Conservation (phyloP, 2,329 filamentous ascomycete genomes). For the Davidsoniella neocaledoniae region DNA sequence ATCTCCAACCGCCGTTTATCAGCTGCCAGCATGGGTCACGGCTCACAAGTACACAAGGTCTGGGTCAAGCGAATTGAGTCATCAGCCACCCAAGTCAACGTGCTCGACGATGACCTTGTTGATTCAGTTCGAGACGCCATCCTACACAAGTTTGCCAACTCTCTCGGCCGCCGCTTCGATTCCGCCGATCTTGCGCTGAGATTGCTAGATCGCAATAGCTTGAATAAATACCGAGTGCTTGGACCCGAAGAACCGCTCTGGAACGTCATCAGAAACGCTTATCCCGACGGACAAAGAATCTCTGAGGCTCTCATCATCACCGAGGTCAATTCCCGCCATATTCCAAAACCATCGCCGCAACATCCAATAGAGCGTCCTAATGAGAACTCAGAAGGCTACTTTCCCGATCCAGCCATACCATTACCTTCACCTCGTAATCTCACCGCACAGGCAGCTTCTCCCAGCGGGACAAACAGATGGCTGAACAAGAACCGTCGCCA, state of each 20-base stretch:
- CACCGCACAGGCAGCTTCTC: constrained; percentile 26
- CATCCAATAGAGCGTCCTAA: constrained; percentile 15
- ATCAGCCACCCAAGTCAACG: constrained; percentile 73
- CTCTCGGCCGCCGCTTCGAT: constrained; percentile 74
- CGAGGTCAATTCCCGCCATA: constrained; percentile 60
- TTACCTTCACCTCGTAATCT: constrained; percentile 13
- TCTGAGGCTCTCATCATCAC: constrained; percentile 74
- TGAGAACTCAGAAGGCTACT: constrained; percentile 15
- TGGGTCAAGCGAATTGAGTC: constrained; percentile 83
- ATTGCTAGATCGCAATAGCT: constrained; percentile 45
- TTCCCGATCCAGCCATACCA: constrained; percentile 4
- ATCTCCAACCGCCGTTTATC: constrained; percentile 21
- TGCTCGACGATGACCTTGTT: constrained; percentile 76
- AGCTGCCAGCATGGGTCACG: constrained; percentile 23
- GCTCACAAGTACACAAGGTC: constrained; percentile 54
- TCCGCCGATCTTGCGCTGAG: constrained; percentile 74
- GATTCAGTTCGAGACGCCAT: constrained; percentile 92
- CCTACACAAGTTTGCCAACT: constrained; percentile 84
- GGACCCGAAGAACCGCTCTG: constrained; percentile 76
- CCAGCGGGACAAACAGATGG: not conserved
- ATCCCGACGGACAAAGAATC: constrained; percentile 69
- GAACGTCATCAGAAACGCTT: constrained; percentile 64
- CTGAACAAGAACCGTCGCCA: not conserved
- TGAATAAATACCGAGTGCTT: constrained; percentile 46
- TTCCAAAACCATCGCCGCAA: constrained; percentile 60